phyloP scores from a whole-genome alignment of 2,329 filamentous ascomycete genomes.

The Diplodia mutila region DNA sequence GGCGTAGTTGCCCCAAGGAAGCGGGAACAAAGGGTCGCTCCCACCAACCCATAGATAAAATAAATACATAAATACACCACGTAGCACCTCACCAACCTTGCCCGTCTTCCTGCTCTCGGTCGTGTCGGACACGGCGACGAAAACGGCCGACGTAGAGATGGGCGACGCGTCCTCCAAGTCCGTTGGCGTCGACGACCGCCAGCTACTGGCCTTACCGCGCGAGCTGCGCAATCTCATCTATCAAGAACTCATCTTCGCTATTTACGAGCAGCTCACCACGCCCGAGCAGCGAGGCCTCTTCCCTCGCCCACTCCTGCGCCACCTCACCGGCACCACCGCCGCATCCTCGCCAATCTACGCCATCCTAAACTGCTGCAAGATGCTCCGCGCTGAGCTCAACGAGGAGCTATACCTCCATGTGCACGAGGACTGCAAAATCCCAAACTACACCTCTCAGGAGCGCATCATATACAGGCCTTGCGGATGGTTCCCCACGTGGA shows the following conservation, averaged over 20 bases:
- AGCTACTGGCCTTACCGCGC: neutral
- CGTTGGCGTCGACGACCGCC: too few relatives aligned
- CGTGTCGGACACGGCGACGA: too few relatives aligned
- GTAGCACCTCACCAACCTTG: too few relatives aligned
- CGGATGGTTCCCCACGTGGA: neutral
- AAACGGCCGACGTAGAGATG: too few relatives aligned
- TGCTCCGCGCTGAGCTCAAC: neutral
- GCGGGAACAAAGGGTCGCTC: too few relatives aligned
- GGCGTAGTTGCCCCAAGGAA: too few relatives aligned
- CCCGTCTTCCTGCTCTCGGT: too few relatives aligned
- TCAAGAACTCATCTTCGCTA: neutral
- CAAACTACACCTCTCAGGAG: too few relatives aligned
- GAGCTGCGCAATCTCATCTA: neutral
- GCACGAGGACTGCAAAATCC: neutral
- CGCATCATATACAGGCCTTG: too few relatives aligned
- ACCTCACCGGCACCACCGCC: neutral
- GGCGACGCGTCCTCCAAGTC: too few relatives aligned
- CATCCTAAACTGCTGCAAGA: neutral
- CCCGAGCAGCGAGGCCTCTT: neutral
- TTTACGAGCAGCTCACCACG: neutral
- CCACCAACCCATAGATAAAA: too few relatives aligned
- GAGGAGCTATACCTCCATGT: neutral
- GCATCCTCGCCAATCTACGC: neutral
- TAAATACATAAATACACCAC: too few relatives aligned
- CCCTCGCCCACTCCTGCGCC: neutral